phyloP scores from a whole-genome alignment of 1,139 yeast species.

The Suhomyces anneliseae region DNA sequence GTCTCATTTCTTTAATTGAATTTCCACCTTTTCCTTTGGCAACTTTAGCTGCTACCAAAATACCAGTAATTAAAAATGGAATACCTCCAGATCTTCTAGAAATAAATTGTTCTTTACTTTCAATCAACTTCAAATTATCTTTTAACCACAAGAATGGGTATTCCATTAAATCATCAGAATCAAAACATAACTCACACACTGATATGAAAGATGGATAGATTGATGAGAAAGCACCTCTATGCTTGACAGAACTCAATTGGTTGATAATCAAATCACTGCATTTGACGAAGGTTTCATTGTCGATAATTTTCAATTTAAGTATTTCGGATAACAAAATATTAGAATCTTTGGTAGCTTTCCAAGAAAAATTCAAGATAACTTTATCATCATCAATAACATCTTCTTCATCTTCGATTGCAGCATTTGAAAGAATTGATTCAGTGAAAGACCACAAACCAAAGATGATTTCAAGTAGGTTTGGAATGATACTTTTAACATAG shows the following conservation, averaged over 20 bases:
- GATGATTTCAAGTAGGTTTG: conserved; percentile 16
- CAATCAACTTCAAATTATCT: conserved; percentile 52
- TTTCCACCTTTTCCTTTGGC: background rate
- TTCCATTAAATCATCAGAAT: conserved; percentile 24
- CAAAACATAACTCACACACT: conserved; percentile 54
- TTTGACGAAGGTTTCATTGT: conserved; percentile 13
- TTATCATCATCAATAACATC: conserved; percentile 37
- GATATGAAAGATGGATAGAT: conserved; percentile 76
- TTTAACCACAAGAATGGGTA: conserved; percentile 56
- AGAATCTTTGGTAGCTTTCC: conserved; percentile 85
- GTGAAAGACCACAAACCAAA: conserved; percentile 53
- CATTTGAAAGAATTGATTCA: conserved; percentile 54
- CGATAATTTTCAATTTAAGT: conserved; percentile 17
- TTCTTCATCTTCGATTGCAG: conserved; percentile 35
- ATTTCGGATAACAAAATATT: conserved; percentile 53
- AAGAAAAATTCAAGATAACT: conserved; percentile 67
- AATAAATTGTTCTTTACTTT: conserved; percentile 61
- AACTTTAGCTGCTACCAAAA: conserved; percentile 48
- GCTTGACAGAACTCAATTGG: conserved; percentile 75
- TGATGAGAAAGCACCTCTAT: conserved; percentile 89
- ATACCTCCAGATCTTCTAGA: conserved; percentile 92
- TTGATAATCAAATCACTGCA: conserved; percentile 49
- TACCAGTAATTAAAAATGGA: conserved; percentile 75
- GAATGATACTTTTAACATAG: conserved; percentile 4
- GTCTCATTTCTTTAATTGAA: background rate